Percentiles rank a stretch among this genome's conserved stretches.
phyloP scores from a whole-genome alignment of 2,329 filamentous ascomycete genomes.

The Hymenotorrendiella dingleyae region DNA sequence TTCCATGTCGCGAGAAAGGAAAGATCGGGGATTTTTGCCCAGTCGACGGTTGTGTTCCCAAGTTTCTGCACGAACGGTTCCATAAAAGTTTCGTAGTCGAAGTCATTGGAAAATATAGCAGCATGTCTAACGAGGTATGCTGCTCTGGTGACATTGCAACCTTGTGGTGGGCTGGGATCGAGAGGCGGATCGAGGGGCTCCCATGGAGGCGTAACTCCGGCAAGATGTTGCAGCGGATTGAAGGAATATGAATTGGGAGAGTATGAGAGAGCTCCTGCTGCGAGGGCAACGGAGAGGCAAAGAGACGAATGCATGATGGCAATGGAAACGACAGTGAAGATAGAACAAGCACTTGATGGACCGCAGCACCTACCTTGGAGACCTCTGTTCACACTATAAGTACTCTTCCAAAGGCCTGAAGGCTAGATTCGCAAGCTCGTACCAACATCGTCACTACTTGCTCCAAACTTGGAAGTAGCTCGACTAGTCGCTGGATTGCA shows the following conservation, averaged over 20 bases:
- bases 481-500: neutral
- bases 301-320: constrained; percentile 12
- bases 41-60: constrained; percentile 41
- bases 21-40: constrained; percentile 31
- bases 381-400: neutral
- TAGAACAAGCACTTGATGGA: neutral
- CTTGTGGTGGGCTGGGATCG: constrained; percentile 41
- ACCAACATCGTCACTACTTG: neutral
- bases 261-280: constrained; percentile 8
- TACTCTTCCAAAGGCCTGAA: neutral
- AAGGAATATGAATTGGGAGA: constrained; percentile 34
- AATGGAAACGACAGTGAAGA: neutral
- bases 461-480: neutral
- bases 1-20: constrained; percentile 26
- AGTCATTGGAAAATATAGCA: constrained; percentile 46
- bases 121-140: constrained; percentile 45
- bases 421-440: neutral
- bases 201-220: constrained; percentile 45
- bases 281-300: constrained; percentile 8
- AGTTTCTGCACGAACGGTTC: constrained; percentile 46
- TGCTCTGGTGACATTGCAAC: constrained; percentile 44
- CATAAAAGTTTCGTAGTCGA: constrained; percentile 45
- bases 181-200: constrained; percentile 41
- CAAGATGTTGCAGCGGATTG: constrained; percentile 42
- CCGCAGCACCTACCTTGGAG: neutral